Conservation (phyloP, 306 rosid genomes). For the Cicer bijugum region DNA sequence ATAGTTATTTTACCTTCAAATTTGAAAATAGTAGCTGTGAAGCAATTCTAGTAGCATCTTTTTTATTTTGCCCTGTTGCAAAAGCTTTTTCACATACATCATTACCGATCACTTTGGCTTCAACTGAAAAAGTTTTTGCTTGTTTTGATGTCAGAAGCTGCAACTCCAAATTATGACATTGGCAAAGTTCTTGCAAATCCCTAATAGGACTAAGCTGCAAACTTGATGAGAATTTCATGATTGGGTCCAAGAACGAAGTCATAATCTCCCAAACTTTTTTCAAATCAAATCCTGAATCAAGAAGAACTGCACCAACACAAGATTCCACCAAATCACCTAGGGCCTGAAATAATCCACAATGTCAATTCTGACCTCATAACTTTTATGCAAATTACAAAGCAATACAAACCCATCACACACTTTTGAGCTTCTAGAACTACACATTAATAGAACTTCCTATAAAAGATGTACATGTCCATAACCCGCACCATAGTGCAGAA, state of each 20-base stretch:
- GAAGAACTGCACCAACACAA: slow-evolving; percentile 86
- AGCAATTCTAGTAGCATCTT: slow-evolving; percentile 65
- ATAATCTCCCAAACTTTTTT: slow-evolving; percentile 67
- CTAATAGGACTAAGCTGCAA: slow-evolving; percentile 79
- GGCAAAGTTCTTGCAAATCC: slow-evolving; percentile 84
- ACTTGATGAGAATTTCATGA: slow-evolving; percentile 73
- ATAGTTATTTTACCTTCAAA: slow-evolving; percentile 64
- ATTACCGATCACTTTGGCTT: slow-evolving; percentile 56
- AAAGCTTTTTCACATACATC: slow-evolving; percentile 53
- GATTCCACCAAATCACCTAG: slow-evolving; percentile 94
- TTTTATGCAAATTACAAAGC: slow-evolving; percentile 35
- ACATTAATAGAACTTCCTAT: slow-evolving; percentile 9
- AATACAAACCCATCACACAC: slow-evolving; percentile 30
- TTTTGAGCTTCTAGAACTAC: background rate
- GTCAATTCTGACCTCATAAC: slow-evolving; percentile 16
- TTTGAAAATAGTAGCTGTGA: slow-evolving; percentile 52
- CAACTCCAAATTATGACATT: slow-evolving; percentile 55
- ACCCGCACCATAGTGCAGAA: slow-evolving; percentile 24
- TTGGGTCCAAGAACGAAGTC: slow-evolving; percentile 79
- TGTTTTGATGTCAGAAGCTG: slow-evolving; percentile 39
- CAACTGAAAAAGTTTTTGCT: slow-evolving; percentile 53
- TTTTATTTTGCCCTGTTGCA: slow-evolving; percentile 54
- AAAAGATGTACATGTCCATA: slow-evolving; percentile 4
- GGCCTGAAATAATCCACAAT: slow-evolving; percentile 61
- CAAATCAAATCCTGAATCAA: slow-evolving; percentile 86